Base-by-base conservation (phyloP, 768 basidiomycete genomes). In the Collybia sp. region DNA sequence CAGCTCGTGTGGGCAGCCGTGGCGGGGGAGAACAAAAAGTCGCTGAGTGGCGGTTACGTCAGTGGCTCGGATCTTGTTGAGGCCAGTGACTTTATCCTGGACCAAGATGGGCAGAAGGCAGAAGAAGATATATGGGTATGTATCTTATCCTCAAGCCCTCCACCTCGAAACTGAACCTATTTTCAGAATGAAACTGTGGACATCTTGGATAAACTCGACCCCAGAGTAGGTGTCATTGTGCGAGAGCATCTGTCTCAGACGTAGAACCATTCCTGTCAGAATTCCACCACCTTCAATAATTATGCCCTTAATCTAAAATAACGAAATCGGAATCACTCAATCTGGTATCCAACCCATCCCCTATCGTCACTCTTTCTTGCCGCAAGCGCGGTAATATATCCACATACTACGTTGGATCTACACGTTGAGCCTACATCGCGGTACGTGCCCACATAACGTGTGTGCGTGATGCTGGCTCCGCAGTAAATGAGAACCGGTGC, bases 1-100 rank as follows among this genome's bases (percentile, higher is more conserved):
- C 56, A 57, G 18, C 46, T 70, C 15, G 60, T 70, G 13, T 68
- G 58, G 54, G 68, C 61, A 4, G 65, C 67, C 0, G 49, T 70
- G 6, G 64, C 35, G 61, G 35, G 35, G 35, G 25, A 25, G 0
- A 53, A 47, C 1, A 57, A 55, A 12, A 52, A 55, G 6, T 42
- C 57, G 13, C 20, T 46, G 12, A 25, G 20, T 13, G 40, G 44
- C 19, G 18, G 30, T 32, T 50, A 25, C 17, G 9, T 45, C 42
- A 25, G 32, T 37, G n/a, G 40, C 46, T 16, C 42, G 42, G 12
- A n/a, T 16, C 20, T 16, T 31, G 11, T n/a, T 12, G 43, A 12
- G 44, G 43, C 13, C 40, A 43, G 37, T 15, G 48, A 40, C 20
- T 43, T 35, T 42, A 33, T 50, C 11, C 16, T 50, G 3, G 42